Percentiles rank a stretch among this genome's conserved stretches.
phyloP scores from a whole-genome alignment of 208 protist species.

The Angomonas desouzai region DNA sequence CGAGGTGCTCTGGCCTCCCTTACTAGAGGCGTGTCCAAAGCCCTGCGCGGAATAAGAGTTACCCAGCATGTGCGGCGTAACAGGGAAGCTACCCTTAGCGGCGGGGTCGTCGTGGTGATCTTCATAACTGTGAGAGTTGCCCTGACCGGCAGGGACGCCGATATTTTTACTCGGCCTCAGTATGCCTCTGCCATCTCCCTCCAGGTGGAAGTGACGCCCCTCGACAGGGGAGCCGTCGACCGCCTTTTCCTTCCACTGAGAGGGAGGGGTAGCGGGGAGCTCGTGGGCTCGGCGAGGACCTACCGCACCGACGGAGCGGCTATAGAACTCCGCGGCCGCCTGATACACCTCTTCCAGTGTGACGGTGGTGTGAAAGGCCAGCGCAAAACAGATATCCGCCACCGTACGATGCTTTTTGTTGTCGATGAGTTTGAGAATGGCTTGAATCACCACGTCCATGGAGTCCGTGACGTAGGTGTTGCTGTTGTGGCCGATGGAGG shows the following conservation, averaged over 20 bases:
- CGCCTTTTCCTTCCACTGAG: not conserved
- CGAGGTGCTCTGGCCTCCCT: not conserved
- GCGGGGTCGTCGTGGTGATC: not conserved
- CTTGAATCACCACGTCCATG: slow-evolving; percentile 62
- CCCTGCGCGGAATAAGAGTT: not conserved
- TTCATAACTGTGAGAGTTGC: not conserved
- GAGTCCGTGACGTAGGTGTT: slow-evolving; percentile 26
- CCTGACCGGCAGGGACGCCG: not conserved
- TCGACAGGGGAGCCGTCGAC: not conserved
- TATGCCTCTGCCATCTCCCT: not conserved
- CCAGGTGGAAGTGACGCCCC: not conserved
- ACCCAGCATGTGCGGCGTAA: not conserved
- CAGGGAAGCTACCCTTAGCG: not conserved
- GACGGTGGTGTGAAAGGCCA: slow-evolving; percentile 42
- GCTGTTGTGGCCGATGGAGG: not conserved
- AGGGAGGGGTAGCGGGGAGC: not conserved
- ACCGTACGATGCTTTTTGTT: slow-evolving; percentile 55
- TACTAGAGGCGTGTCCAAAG: not conserved
- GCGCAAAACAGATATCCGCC: slow-evolving; percentile 49
- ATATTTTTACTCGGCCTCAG: not conserved
- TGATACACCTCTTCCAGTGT: slow-evolving; percentile 42
- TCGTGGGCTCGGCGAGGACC: not conserved
- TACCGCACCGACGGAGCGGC: not conserved
- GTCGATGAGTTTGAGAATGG: slow-evolving; percentile 60
- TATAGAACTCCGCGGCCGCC: slow-evolving; percentile 19